Evolutionary conservation across 352 stramenopile species (phyloP), one percentile per base, ranked within the genome.

Genomic region (Nothophytophthora sp.): DNA sequence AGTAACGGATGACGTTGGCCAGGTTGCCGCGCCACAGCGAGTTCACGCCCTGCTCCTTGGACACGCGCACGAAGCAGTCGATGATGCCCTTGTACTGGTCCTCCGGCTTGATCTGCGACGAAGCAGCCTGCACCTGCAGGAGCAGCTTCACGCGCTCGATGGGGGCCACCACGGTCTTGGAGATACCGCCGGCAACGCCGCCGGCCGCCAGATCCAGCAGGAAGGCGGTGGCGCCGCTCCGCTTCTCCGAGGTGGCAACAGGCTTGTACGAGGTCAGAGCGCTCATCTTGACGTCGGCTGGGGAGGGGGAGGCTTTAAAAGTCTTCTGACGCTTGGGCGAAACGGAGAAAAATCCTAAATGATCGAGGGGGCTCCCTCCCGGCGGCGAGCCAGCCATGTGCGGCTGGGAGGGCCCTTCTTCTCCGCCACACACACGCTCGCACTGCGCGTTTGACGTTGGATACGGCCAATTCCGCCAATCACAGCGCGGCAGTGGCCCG

Each of bases 61-160:
- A 81, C 66, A 97, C 85, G 63, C 90, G 86, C 40, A 80, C 72
- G 55, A 96, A 90, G 81, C 88, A 97, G 75, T 97, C 88, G 11
- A 93, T 65, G 48, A 95, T 90, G 58, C 87, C 86, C 72, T 95
- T 96, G 83, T 97, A 97, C 68, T 93, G 88, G 75, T 95, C 79
- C 67, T 96, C 82, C 5, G 81, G 75, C 80, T 94, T 95, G 68
- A 97, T 96, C 70, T 96, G 83, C 48, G 85, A 81, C 65, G 86
- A 95, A 3, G 83, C 87, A 23, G 86, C 81, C 72, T 97, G 90
- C 50, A 96, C 86, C 75, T 97, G 90, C 45, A 97, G 79, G 6
- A 97, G 74, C 40, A 97, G 83, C 80, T 97, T 97, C 19, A 97
- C 86, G 65, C 90, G 85, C 67, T 96, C 88, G 41, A 96, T 94